phyloP scores from a whole-genome alignment of 2,329 filamentous ascomycete genomes.

The Parascedosporium putredinis region DNA sequence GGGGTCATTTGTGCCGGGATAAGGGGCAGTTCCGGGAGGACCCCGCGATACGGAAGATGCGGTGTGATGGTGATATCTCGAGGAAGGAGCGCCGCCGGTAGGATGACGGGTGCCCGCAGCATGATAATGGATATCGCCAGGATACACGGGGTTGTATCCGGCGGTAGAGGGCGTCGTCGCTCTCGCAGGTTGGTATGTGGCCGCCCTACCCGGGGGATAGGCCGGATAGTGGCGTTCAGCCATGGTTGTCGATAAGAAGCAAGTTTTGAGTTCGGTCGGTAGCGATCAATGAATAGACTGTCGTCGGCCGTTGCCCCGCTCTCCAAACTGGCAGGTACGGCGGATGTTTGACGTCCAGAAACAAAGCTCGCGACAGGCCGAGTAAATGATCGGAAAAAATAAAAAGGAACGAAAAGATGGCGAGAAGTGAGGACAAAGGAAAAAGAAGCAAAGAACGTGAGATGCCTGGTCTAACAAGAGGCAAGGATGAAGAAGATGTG shows the following conservation, averaged over 20 bases:
- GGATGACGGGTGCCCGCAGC: conserved; percentile 21
- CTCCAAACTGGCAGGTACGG: too few relatives aligned
- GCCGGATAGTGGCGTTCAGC: conserved; percentile 32
- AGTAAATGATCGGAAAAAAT: conserved; percentile 1
- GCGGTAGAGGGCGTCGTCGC: conserved; percentile 35
- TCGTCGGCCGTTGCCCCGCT: too few relatives aligned
- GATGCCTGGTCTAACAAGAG: too few relatives aligned
- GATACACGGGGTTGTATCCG: conserved; percentile 38
- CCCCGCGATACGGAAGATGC: conserved; percentile 13
- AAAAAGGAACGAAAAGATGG: not conserved
- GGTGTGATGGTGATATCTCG: conserved; percentile 12
- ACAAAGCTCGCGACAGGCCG: too few relatives aligned
- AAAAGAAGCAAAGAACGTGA: conserved; percentile 4
- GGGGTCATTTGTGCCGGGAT: conserved; percentile 44
- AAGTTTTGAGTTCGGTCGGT: too few relatives aligned
- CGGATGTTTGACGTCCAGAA: too few relatives aligned
- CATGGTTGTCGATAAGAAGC: conserved; percentile 29
- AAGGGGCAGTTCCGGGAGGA: conserved; percentile 40
- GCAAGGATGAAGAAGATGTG: too few relatives aligned
- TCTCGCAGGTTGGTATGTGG: conserved; percentile 37
- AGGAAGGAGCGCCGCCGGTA: not conserved
- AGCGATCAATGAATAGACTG: too few relatives aligned
- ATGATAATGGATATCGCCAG: conserved; percentile 44
- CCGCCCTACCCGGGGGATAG: conserved; percentile 32
- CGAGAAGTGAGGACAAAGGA: not conserved